Percentiles rank a stretch among this genome's conserved stretches.
Conservation (phyloP, 1,284 basidiomycete genomes). For the Cyathus pygmaeus region DNA sequence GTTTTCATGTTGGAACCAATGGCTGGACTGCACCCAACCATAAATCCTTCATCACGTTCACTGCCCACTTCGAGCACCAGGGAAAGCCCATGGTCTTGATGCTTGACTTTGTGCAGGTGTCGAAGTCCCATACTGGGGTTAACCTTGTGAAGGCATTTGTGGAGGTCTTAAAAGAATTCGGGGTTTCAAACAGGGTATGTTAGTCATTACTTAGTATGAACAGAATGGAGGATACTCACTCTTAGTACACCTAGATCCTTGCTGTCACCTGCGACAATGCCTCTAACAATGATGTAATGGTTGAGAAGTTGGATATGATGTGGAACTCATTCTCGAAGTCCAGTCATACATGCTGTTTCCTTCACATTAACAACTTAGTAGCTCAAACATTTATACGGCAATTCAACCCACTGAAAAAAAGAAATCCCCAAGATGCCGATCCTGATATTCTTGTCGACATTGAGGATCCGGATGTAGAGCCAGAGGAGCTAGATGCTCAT, state of each 20-base stretch:
- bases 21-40: constrained; percentile 30
- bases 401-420: no score
- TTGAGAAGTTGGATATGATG: no score
- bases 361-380: constrained; percentile 17
- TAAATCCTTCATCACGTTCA: constrained; percentile 17
- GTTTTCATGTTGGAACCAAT: constrained; percentile 25
- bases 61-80: constrained; percentile 19
- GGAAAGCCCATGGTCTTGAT: constrained; percentile 18
- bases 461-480: no score
- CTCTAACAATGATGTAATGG: no score
- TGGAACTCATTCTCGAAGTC: no score
- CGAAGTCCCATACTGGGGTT: constrained; percentile 17
- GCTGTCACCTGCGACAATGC: neutral
- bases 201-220: neutral
- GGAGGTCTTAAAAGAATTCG: constrained; percentile 29
- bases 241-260: neutral
- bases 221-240: no score
- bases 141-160: constrained; percentile 27
- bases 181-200: constrained; percentile 26
- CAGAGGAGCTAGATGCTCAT: no score
- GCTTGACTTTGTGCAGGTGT: constrained; percentile 32
- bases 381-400: no score
- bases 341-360: no score
- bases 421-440: no score
- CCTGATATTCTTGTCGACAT: no score